These are phyloP conservation scores for Malassezia obtusa DNA, from an alignment of 1,284 basidiomycete species.

Conservation along the genomic window DNA sequence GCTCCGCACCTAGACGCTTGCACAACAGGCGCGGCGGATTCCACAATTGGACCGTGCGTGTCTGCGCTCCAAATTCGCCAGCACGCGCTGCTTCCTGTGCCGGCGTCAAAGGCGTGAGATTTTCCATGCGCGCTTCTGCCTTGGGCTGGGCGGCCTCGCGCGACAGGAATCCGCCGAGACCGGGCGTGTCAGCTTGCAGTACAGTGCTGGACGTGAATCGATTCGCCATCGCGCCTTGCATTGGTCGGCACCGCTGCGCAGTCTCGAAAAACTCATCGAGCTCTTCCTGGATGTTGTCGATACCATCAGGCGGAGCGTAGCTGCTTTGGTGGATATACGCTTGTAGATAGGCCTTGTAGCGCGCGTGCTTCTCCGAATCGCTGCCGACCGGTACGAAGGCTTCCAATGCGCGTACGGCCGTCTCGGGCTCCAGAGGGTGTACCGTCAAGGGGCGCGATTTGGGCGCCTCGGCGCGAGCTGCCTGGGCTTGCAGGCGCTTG, in stretches of 20 bases:
- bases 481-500: not conserved
- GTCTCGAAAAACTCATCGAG: conserved; percentile 74
- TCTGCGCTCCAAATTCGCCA: conserved; percentile 7
- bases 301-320: not conserved
- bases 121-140: not conserved
- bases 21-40: conserved; percentile 15
- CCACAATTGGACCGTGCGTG: conserved; percentile 1
- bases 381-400: conserved; percentile 82
- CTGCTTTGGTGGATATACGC: conserved; percentile 57
- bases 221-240: conserved; percentile 80
- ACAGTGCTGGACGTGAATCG: conserved; percentile 59
- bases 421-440: conserved; percentile 61
- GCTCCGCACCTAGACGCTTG: conserved; percentile 7
- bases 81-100: conserved; percentile 9
- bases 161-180: not conserved
- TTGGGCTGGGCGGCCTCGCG: not conserved
- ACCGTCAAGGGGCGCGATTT: conserved; percentile 51
- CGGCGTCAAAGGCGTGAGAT: not conserved
- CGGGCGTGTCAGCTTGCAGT: conserved; percentile 1
- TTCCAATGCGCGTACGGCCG: conserved; percentile 73
- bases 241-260: conserved; percentile 80
- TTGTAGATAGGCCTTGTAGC: conserved; percentile 72
- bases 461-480: conserved; percentile 16
- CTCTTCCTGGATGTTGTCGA: conserved; percentile 60
- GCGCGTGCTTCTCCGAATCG: conserved; percentile 67